phyloP scores from a whole-genome alignment of 208 protist genomes.

The Vickermania ingenoplastis region DNA sequence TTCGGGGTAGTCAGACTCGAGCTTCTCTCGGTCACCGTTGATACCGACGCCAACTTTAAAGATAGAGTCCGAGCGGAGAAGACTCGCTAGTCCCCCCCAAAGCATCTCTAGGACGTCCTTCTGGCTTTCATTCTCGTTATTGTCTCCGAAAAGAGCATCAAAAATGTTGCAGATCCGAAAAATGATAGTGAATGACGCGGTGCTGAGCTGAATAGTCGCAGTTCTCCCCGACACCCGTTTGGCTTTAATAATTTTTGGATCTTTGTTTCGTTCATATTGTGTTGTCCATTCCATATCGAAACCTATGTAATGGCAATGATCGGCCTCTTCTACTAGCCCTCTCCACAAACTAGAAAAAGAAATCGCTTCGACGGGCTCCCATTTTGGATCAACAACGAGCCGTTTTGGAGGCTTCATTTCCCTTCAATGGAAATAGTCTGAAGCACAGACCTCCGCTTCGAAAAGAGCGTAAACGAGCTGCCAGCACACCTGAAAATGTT shows the following conservation, averaged over 20 bases:
- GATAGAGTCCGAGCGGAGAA: slow-evolving; percentile 18
- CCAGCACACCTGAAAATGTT: too few relatives aligned
- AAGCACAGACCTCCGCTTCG: too few relatives aligned
- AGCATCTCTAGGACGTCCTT: slow-evolving; percentile 11
- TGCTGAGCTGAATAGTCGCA: slow-evolving; percentile 50
- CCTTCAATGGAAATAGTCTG: too few relatives aligned
- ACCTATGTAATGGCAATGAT: slow-evolving; percentile 27
- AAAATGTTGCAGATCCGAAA: slow-evolving; percentile 32
- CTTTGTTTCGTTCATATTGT: neutral
- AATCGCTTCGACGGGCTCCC: slow-evolving; percentile 21
- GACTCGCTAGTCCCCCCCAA: slow-evolving; percentile 9
- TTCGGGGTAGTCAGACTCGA: slow-evolving; percentile 32
- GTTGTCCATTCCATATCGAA: slow-evolving; percentile 64
- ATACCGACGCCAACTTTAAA: slow-evolving; percentile 45
- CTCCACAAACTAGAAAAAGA: slow-evolving; percentile 17
- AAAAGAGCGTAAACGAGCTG: too few relatives aligned
- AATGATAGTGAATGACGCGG: slow-evolving; percentile 25
- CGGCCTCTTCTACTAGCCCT: slow-evolving; percentile 18
- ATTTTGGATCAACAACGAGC: slow-evolving; percentile 45
- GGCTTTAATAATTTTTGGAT: slow-evolving; percentile 2
- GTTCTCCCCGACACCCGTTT: slow-evolving; percentile 15
- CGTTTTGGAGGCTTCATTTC: slow-evolving; percentile 3
- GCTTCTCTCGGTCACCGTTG: slow-evolving; percentile 37
- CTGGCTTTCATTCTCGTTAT: neutral
- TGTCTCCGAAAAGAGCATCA: slow-evolving; percentile 9